Percentiles rank a stretch among this genome's conserved stretches.
phyloP scores from a whole-genome alignment of 2,329 filamentous ascomycete species.

The Penicillium palitans region DNA sequence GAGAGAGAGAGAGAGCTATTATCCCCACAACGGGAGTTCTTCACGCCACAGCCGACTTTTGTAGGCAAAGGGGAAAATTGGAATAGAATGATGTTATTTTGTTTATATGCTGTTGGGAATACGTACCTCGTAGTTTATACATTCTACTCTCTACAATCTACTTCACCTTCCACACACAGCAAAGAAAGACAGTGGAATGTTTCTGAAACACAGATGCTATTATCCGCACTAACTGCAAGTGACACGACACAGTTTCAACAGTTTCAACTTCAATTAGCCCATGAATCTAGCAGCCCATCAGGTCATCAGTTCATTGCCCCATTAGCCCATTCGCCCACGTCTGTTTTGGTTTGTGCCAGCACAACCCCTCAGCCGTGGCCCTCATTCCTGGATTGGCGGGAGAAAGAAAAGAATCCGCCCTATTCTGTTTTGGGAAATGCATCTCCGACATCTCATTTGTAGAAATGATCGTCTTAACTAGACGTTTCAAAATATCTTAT shows the following conservation, averaged over 20 bases:
- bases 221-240: background rate
- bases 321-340: background rate
- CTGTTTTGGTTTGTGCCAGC: no score
- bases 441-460: slow-evolving; percentile 6
- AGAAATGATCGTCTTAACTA: background rate
- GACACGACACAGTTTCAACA: background rate
- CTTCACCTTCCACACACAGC: no score
- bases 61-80: background rate
- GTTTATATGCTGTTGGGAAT: no score
- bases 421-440: slow-evolving; percentile 18
- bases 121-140: no score
- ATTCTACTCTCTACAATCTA: no score
- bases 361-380: background rate
- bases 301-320: no score
- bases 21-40: slow-evolving; percentile 4
- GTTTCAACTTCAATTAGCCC: background rate
- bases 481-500: background rate
- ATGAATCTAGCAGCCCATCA: background rate
- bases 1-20: background rate
- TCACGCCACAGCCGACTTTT: background rate
- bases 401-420: background rate
- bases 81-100: background rate
- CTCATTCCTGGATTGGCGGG: background rate
- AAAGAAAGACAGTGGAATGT: background rate
- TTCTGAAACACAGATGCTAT: slow-evolving; percentile 3